These are phyloP conservation scores for Furcasterigmium furcatum DNA, from an alignment of 2,329 filamentous ascomycete genomes.

Conservation along the genomic window DNA sequence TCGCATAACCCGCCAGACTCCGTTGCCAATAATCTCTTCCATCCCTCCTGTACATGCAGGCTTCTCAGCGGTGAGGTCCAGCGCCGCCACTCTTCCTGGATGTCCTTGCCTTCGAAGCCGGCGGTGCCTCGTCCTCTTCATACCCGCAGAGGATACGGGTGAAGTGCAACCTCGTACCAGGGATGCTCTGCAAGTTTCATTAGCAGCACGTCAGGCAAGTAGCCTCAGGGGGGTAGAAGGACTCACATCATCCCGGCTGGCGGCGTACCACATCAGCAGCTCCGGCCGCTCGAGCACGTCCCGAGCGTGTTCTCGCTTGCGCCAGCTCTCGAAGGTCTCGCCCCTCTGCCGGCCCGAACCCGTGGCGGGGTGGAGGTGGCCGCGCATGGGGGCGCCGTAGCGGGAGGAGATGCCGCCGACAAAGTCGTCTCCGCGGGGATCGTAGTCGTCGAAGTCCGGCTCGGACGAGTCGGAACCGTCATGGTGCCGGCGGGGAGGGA, in stretches of 20 bases:
- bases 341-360: conserved; percentile 6
- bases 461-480: conserved; percentile 17
- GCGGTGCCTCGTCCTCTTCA: conserved; percentile 20
- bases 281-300: conserved; percentile 55
- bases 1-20: no score
- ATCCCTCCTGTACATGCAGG: no score
- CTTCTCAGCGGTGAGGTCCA: no score
- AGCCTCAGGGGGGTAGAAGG: not conserved
- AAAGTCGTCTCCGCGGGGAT: conserved; percentile 4
- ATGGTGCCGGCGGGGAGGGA: conserved; percentile 22
- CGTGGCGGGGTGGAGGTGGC: not conserved
- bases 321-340: conserved; percentile 37
- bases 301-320: conserved; percentile 46
- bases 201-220: not conserved
- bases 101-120: not conserved
- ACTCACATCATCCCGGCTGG: conserved; percentile 51
- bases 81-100: not conserved
- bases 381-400: not conserved
- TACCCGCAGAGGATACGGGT: conserved; percentile 53
- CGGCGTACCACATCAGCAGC: conserved; percentile 56
- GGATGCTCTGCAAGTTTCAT: conserved; percentile 42
- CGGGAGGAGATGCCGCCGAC: not conserved
- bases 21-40: no score
- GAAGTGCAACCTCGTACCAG: conserved; percentile 53
- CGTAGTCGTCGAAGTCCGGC: conserved; percentile 12